These are phyloP conservation scores for Gloeopeniophorella convolvens DNA, from an alignment of 768 basidiomycete genomes.

Conservation along the genomic window DNA sequence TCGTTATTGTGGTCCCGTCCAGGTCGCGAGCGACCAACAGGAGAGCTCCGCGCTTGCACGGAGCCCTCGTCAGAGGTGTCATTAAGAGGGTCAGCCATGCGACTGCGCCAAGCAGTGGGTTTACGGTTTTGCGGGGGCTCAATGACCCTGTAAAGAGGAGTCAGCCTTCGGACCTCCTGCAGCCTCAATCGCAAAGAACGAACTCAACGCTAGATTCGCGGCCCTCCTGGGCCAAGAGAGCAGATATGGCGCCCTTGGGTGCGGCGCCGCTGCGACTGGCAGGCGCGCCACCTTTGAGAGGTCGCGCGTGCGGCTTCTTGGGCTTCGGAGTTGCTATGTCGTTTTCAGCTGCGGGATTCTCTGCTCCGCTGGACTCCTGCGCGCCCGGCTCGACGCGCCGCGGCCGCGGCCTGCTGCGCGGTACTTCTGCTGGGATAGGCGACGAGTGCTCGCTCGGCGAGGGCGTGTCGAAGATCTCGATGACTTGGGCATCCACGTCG, in stretches of 20 bases:
- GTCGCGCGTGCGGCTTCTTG: constrained; percentile 1
- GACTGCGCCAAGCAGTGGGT: not conserved
- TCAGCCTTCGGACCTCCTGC: too few species aligned
- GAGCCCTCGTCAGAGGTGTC: not conserved
- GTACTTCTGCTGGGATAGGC: not conserved
- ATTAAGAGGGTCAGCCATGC: not conserved
- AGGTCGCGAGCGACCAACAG: not conserved
- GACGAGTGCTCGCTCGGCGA: not conserved
- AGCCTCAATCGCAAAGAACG: not conserved
- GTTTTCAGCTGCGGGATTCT: not conserved
- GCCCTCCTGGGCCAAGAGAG: not conserved
- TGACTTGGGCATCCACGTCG: constrained; percentile 2
- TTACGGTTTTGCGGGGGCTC: not conserved
- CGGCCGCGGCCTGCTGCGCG: not conserved
- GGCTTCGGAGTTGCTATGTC: constrained; percentile 3
- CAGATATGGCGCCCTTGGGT: not conserved
- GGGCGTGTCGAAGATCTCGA: not conserved
- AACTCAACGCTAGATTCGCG: constrained; percentile 15
- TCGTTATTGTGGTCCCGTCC: constrained; percentile 7
- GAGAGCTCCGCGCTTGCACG: not conserved
- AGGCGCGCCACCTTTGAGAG: not conserved
- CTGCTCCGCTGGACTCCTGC: not conserved
- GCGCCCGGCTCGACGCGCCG: not conserved
- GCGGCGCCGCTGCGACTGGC: not conserved
- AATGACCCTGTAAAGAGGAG: constrained; percentile 4